Evolutionary conservation across 2,329 filamentous ascomycete genomes (phyloP).

Genomic region (Pleurostoma richardsiae): DNA sequence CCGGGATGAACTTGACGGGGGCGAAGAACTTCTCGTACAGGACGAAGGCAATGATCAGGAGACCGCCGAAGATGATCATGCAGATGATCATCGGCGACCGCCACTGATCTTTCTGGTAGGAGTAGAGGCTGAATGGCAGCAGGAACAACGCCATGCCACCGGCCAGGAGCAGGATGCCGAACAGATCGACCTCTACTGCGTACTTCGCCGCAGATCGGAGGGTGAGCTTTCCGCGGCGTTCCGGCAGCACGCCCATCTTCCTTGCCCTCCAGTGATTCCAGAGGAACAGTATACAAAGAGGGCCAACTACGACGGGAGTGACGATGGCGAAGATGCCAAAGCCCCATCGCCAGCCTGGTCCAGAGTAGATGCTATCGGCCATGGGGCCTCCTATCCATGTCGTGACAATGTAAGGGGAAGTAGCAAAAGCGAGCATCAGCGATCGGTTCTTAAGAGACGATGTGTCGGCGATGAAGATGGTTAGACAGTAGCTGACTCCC

Average conservation of each 20-base stretch:
- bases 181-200: slow-evolving; percentile 56
- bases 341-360: slow-evolving; percentile 62
- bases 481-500: slow-evolving; percentile 12
- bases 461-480: slow-evolving; percentile 64
- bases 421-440: slow-evolving; percentile 58
- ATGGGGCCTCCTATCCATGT: slow-evolving; percentile 60
- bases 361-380: slow-evolving; percentile 41
- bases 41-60: slow-evolving; percentile 29
- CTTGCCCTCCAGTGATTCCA: slow-evolving; percentile 57
- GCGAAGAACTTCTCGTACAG: slow-evolving; percentile 32
- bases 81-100: slow-evolving; percentile 33
- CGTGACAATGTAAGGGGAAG: slow-evolving; percentile 61
- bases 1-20: slow-evolving; percentile 32
- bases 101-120: slow-evolving; percentile 35
- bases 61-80: slow-evolving; percentile 30
- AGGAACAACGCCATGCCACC: slow-evolving; percentile 60
- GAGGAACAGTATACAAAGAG: slow-evolving; percentile 51
- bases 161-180: slow-evolving; percentile 57
- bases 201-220: slow-evolving; percentile 40
- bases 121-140: slow-evolving; percentile 60
- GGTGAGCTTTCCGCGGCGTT: neutral
- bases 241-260: slow-evolving; percentile 42
- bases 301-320: slow-evolving; percentile 51
- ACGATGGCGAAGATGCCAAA: slow-evolving; percentile 64
- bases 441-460: slow-evolving; percentile 61